Evolutionary conservation across 2,329 filamentous ascomycete genomes (phyloP).

Genomic region (Hypoxylon sp.): DNA sequence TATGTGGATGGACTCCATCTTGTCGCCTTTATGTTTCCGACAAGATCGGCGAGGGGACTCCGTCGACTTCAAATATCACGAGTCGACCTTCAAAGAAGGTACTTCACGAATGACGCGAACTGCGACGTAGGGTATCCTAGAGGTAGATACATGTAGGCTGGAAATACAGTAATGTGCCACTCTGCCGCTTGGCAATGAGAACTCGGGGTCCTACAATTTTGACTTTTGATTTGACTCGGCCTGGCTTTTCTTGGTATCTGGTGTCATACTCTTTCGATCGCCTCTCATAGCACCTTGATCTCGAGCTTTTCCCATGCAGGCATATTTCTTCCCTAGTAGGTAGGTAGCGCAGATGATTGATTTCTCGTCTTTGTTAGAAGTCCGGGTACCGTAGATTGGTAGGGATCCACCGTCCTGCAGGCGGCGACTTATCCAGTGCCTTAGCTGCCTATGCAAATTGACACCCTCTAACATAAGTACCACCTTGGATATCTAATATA

Average conservation of each 20-base stretch:
- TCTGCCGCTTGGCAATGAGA: constrained; percentile 18
- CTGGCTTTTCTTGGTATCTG: constrained; percentile 14
- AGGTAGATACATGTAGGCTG: constrained; percentile 3
- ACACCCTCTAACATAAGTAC: not conserved
- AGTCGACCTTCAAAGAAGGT: constrained; percentile 5
- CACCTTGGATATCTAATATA: not conserved
- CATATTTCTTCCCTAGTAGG: constrained; percentile 7
- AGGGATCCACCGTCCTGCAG: constrained; percentile 9
- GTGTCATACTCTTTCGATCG: constrained; percentile 3
- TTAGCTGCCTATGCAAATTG: constrained; percentile 7
- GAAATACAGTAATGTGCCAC: constrained; percentile 14
- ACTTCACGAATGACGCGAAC: constrained; percentile 4
- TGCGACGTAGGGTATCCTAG: constrained; percentile 8
- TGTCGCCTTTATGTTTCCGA: constrained; percentile 18
- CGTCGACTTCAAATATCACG: constrained; percentile 6
- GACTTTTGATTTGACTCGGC: constrained; percentile 21
- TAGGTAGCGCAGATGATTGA: constrained; percentile 7
- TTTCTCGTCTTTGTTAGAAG: constrained; percentile 12
- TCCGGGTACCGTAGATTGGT: not conserved
- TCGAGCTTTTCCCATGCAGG: constrained; percentile 10
- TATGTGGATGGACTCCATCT: constrained; percentile 10
- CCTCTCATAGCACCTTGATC: constrained; percentile 8
- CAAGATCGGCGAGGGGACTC: constrained; percentile 10
- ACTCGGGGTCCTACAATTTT: constrained; percentile 14
- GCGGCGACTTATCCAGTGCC: constrained; percentile 7